Conservation (phyloP, 1,284 basidiomycete genomes). For the Leccinum pallidistipes region DNA sequence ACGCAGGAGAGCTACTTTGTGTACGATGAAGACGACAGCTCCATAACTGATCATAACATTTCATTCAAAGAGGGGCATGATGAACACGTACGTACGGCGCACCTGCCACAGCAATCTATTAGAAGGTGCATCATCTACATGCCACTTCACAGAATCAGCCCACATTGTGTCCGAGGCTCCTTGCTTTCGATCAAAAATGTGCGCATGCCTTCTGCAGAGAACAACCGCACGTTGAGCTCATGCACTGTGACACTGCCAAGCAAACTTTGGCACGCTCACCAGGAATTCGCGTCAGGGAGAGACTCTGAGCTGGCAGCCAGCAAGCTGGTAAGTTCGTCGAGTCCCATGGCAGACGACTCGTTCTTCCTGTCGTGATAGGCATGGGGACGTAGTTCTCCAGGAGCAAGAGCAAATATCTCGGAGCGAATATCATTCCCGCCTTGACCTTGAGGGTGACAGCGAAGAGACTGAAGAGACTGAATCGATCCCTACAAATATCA, state of each 20-base stretch:
- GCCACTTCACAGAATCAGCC: slow-evolving; percentile 45
- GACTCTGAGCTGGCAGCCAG: slow-evolving; percentile 5
- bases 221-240: slow-evolving; percentile 7
- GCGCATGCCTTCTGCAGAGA: slow-evolving; percentile 19
- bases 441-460: slow-evolving; percentile 41
- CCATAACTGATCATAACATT: slow-evolving; percentile 50
- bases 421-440: slow-evolving; percentile 54
- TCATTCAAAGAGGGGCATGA: slow-evolving; percentile 65
- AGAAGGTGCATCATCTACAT: slow-evolving; percentile 6
- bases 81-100: slow-evolving; percentile 39
- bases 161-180: slow-evolving; percentile 61
- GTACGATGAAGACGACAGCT: slow-evolving; percentile 43
- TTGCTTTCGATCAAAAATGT: slow-evolving; percentile 70
- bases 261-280: slow-evolving; percentile 62
- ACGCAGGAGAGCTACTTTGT: slow-evolving; percentile 70
- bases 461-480: slow-evolving; percentile 22
- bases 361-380: slow-evolving; percentile 41
- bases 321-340: slow-evolving; percentile 28
- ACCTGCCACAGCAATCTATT: not conserved
- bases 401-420: slow-evolving; percentile 51
- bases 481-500: slow-evolving; percentile 36
- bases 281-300: slow-evolving; percentile 30
- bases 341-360: not conserved
- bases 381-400: slow-evolving; percentile 49
- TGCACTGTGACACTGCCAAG: slow-evolving; percentile 36